These are phyloP conservation scores for Crithidia brevicula DNA, from an alignment of 208 protist genomes.

Conservation along the genomic window DNA sequence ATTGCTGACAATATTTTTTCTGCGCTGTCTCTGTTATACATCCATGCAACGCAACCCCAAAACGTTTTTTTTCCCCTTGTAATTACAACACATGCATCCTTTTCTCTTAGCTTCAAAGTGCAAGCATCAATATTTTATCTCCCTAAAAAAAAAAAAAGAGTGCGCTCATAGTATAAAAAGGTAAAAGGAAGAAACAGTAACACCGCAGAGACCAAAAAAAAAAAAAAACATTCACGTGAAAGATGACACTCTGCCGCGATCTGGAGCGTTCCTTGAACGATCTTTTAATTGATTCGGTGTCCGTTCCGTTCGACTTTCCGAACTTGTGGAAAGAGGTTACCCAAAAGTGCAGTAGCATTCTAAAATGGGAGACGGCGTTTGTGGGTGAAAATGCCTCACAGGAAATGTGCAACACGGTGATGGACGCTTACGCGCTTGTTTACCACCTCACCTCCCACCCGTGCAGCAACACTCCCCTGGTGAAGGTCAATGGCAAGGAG, in stretches of 20 bases:
- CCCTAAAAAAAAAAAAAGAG: no score
- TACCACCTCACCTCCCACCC: slow-evolving; percentile 59
- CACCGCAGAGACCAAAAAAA: not conserved
- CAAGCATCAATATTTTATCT: no score
- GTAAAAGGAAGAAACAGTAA: not conserved
- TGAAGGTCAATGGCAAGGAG: slow-evolving; percentile 31
- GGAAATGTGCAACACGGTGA: slow-evolving; percentile 35
- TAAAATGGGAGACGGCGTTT: slow-evolving; percentile 32
- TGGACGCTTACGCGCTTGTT: slow-evolving; percentile 42
- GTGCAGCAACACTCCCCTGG: slow-evolving; percentile 36
- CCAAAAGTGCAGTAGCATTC: slow-evolving; percentile 31
- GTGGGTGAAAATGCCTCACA: slow-evolving; percentile 20
- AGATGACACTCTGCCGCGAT: slow-evolving; percentile 27
- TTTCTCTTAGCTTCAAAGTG: no score
- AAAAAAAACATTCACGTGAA: not conserved
- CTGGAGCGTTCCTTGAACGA: slow-evolving; percentile 26
- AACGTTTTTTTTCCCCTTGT: no score
- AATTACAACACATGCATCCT: no score
- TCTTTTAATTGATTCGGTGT: slow-evolving; percentile 36
- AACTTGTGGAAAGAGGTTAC: slow-evolving; percentile 40
- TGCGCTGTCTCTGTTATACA: no score
- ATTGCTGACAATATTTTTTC: no score
- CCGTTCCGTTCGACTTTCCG: slow-evolving; percentile 36
- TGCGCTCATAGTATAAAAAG: no score
- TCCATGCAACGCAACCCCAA: no score